Conservation (phyloP, 768 basidiomycete species). For the Cystofilobasidium capitatum region DNA sequence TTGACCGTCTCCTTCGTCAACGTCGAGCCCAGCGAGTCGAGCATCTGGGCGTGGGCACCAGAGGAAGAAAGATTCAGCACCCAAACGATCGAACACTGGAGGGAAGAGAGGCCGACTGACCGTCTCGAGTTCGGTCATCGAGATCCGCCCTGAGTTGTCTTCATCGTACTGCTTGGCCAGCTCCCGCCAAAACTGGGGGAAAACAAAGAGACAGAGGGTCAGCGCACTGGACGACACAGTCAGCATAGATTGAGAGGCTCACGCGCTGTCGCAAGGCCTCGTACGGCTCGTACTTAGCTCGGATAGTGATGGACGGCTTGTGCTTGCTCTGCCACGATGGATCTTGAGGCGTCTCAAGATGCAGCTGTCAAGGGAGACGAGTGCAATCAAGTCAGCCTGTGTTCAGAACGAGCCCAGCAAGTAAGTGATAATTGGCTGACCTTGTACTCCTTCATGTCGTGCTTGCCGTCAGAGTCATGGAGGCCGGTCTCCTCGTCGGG, state of each 20-base stretch:
- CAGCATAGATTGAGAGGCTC: not conserved
- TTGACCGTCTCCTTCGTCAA: conserved; percentile 67
- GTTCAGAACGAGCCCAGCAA: not conserved
- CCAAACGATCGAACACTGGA: not conserved
- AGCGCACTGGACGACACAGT: not conserved
- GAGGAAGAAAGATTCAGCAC: not conserved
- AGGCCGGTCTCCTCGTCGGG: conserved; percentile 51
- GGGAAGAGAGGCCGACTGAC: not conserved
- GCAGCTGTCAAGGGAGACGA: conserved; percentile 41
- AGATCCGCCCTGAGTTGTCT: conserved; percentile 64
- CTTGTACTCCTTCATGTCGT: conserved; percentile 61
- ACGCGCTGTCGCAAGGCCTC: conserved; percentile 42
- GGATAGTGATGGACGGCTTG: conserved; percentile 56
- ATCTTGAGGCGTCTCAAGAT: conserved; percentile 54
- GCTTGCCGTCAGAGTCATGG: conserved; percentile 49
- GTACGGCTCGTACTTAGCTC: conserved; percentile 82
- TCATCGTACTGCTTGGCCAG: conserved; percentile 83
- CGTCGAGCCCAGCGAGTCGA: conserved; percentile 93
- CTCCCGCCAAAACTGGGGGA: conserved; percentile 76
- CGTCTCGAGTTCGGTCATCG: conserved; percentile 54
- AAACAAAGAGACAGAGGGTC: not conserved
- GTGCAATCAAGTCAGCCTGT: not conserved
- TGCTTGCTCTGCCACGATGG: conserved; percentile 63
- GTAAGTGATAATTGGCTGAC: conserved; percentile 28
- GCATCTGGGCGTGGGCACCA: conserved; percentile 54